Base-by-base conservation (phyloP, 2,329 filamentous ascomycete genomes). In the Talaromyces atroroseus region DNA sequence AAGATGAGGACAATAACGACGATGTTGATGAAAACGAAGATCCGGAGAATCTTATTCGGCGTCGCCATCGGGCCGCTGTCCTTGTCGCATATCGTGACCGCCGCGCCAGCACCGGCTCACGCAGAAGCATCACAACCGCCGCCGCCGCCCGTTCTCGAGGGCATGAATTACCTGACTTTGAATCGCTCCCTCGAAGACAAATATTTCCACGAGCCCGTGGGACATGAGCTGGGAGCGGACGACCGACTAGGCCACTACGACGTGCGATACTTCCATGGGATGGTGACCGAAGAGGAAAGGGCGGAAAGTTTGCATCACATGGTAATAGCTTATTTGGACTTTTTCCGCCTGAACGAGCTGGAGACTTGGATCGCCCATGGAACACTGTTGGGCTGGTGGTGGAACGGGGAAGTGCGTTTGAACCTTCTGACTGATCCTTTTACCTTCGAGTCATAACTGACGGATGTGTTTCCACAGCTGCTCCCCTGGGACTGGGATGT, bases 291-390 rank as follows among this genome's bases (percentile, higher is more conserved):
- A 71, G 81, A 82, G 40, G 81, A 86, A 61, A 84, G 88, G 65
- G 79, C 80, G n/a, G 75, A 82, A 26, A 83, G 83, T 5, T 80
- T 92, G 56, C 79, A 80, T 50, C 80, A 88, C 68, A 83, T 94
- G 62, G 82, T 91, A 61, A 82, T 85, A 60, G 85, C 88, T 52
- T 94, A 94, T 73, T 79, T 94, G 46, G 78, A 79, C 47, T 84
- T 82, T 56, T 87, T 89, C 70, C 75, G 78, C 46, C 76, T 81
- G 18, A 77, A 86, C 54, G 82, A 83, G 6, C 73, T 90, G 60
- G 88, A 92, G 72, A 92, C 90, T 0, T 94, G 90, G 90, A 83
- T 95, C 58, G 89, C 90, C 40, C 90, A 95, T 70, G 90, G 90
- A 49, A 91, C 89, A 4, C 74, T 94, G 50, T 76, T 95, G 21